These are phyloP conservation scores for Erodium trifolium DNA, from an alignment of 441 rosid genomes.

Conservation along the genomic window DNA sequence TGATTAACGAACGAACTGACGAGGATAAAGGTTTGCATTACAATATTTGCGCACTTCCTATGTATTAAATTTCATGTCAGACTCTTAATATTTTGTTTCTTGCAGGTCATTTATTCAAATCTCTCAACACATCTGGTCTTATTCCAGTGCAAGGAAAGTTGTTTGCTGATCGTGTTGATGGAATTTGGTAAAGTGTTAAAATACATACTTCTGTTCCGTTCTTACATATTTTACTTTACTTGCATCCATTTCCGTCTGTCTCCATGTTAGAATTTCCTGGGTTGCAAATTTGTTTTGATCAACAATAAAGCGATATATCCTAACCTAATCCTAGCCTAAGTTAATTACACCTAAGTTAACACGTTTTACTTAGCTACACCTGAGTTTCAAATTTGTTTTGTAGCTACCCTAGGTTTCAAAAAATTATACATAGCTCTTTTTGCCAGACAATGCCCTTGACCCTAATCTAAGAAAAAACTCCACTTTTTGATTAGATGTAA, in stretches of 20 bases:
- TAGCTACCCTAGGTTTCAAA: too few species aligned
- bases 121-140: slow-evolving; percentile 78
- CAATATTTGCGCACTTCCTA: slow-evolving; percentile 8
- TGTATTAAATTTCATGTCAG: background rate
- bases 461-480: too few species aligned
- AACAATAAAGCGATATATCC: too few species aligned
- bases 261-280: background rate
- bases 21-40: slow-evolving; percentile 69
- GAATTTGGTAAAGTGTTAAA: slow-evolving; percentile 56
- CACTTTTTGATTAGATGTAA: too few species aligned
- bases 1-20: slow-evolving; percentile 53
- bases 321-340: too few species aligned
- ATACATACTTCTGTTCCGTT: background rate
- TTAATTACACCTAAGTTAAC: too few species aligned
- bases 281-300: background rate
- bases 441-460: too few species aligned
- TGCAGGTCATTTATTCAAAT: slow-evolving; percentile 82
- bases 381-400: too few species aligned
- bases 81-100: background rate
- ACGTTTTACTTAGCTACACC: too few species aligned
- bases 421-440: too few species aligned
- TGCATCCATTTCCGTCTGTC: background rate
- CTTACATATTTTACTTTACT: background rate
- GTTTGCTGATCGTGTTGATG: slow-evolving; percentile 79
- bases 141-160: slow-evolving; percentile 81